Percentiles rank a stretch among this genome's conserved stretches.
phyloP scores from a whole-genome alignment of 768 basidiomycete species.

The Boletales sp. region DNA sequence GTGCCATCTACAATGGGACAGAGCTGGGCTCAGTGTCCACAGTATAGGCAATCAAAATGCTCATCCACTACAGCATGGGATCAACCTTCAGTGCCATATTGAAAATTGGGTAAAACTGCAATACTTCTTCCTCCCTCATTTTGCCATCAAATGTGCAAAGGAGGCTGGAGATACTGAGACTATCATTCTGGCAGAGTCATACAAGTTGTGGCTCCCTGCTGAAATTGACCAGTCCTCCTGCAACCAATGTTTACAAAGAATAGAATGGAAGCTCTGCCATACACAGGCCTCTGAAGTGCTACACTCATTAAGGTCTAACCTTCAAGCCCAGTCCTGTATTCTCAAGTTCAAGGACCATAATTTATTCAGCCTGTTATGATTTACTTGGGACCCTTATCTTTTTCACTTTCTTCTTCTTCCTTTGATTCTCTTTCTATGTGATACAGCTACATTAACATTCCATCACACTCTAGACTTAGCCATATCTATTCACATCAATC shows the following conservation, averaged over 20 bases:
- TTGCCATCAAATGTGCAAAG: neutral
- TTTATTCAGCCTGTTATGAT: no score
- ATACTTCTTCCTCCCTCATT: slow-evolving; percentile 1
- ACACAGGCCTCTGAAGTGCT: slow-evolving; percentile 20
- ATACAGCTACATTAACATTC: no score
- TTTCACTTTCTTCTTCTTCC: no score
- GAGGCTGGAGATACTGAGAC: neutral
- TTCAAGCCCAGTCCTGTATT: slow-evolving; percentile 1
- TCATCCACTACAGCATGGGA: neutral
- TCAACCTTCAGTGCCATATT: neutral
- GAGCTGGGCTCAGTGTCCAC: neutral
- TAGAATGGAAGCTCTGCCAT: slow-evolving; percentile 4
- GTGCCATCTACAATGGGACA: neutral
- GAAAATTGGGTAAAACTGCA: slow-evolving; percentile 6
- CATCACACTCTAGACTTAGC: no score
- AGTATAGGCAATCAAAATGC: neutral
- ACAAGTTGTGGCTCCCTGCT: neutral
- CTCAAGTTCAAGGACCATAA: slow-evolving; percentile 5
- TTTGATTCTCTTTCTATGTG: no score
- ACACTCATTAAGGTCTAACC: slow-evolving; percentile 13
- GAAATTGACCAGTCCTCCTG: neutral
- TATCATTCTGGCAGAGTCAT: neutral
- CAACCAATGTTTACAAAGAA: neutral
- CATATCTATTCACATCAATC: no score
- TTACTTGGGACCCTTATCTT: no score